Percentiles rank a stretch among this genome's conserved stretches.
Conservation (phyloP, 176 grass and related monocot species). For the Pontederia crassipes region DNA sequence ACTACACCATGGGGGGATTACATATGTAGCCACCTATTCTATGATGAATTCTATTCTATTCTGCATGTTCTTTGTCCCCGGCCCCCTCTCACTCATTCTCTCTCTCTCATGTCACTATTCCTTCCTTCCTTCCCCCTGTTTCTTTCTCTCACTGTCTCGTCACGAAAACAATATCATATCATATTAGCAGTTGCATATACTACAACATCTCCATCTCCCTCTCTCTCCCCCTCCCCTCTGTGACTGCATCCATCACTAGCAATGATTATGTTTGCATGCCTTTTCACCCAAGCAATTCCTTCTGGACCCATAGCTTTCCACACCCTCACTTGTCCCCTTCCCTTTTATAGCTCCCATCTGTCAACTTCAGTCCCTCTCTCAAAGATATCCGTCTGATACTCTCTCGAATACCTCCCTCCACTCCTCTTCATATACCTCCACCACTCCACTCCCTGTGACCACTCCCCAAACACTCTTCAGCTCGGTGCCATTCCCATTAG, state of each 20-base stretch:
- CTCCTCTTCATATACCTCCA: slow-evolving; percentile 3
- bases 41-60: too few species aligned
- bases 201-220: neutral
- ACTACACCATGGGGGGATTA: too few species aligned
- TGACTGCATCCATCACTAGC: slow-evolving; percentile 11
- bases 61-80: too few species aligned
- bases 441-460: neutral
- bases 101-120: too few species aligned
- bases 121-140: neutral
- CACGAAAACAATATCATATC: too few species aligned
- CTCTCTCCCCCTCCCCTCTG: neutral
- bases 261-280: slow-evolving; percentile 15
- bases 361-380: slow-evolving; percentile 93
- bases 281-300: slow-evolving; percentile 7
- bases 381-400: slow-evolving; percentile 93
- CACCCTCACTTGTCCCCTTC: slow-evolving; percentile 9
- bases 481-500: too few species aligned
- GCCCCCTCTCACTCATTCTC: too few species aligned
- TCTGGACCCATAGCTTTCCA: slow-evolving; percentile 14
- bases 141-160: neutral
- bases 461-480: neutral
- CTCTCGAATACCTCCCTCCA: slow-evolving; percentile 19
- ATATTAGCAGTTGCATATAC: neutral
- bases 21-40: too few species aligned
- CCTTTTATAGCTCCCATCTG: slow-evolving; percentile 40